Base-by-base conservation (phyloP, 2,329 filamentous ascomycete species). In the Lachnellula hyalina region DNA sequence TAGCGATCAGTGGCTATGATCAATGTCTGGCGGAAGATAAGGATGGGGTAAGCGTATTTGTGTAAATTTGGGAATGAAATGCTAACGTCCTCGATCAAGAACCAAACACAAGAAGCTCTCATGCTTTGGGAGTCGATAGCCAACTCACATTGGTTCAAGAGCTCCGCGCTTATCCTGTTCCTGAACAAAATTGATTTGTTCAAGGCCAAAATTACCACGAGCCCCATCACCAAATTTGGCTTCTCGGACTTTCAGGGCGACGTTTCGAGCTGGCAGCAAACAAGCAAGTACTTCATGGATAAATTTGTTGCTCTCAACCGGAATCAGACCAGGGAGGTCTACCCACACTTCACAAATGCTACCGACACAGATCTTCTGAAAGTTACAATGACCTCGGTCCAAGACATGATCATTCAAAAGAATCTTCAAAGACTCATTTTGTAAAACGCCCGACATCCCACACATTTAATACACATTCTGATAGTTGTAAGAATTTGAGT, bases 21-120 rank as follows among this genome's bases (percentile, higher is more conserved):
- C 94, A 97, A 72, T 96, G 92, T 67, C 76, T 97, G 48, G 90
- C 96, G 3, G 93, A 97, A 74, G 93, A 97, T 71, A 92, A 96
- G 73, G 94, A 96, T 70, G 92, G 92, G 60, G 91, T 96, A 79
- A 76, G 90, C 77, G 40, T 12, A 7, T 21, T 38, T 19, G 40
- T 17, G 40, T 47, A 52, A 47, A 52, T 25, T 38, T 6, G 19
- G 12, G 28, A 4, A 12, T 47, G 44, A 51, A 25, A 41, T 17
- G 51, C 66, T 68, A 58, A 70, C 54, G 35, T 38, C 25, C 46
- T 14, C 14, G n/a, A 21, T 44, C 7, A 61, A 91, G 87, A 93
- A 93, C 70, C 89, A 92, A 88, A 93, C 92, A 88, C 89, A 91
- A 72, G 89, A 93, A 72, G 88, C 89, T 2, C 77, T 93, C 65